phyloP scores from a whole-genome alignment of 1,139 yeast genomes.

The Saccharomyces hybrid region DNA sequence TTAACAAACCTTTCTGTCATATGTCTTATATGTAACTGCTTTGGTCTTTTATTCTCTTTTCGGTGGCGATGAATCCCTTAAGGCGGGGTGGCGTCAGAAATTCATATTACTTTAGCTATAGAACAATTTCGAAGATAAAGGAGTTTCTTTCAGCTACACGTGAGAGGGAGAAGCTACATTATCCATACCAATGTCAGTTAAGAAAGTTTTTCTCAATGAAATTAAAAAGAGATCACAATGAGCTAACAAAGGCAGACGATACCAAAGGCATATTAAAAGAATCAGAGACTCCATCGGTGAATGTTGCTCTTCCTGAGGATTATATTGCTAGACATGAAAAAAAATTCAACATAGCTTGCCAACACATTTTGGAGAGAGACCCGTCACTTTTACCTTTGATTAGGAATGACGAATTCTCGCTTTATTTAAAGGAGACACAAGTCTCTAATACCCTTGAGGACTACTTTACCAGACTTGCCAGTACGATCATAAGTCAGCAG shows the following conservation, averaged over 20 bases:
- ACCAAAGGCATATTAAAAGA: not conserved
- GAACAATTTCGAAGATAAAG: not conserved
- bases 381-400: slow-evolving; percentile 37
- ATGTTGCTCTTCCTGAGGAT: slow-evolving; percentile 30
- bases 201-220: not conserved
- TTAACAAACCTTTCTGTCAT: not conserved
- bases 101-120: not conserved
- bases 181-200: too few relatives aligned
- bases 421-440: slow-evolving; percentile 19
- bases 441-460: slow-evolving; percentile 21
- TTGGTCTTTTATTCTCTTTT: not conserved
- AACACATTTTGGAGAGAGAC: slow-evolving; percentile 38
- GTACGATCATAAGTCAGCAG: slow-evolving; percentile 68
- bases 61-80: not conserved
- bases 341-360: slow-evolving; percentile 40
- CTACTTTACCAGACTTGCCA: slow-evolving; percentile 39
- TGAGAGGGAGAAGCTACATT: not conserved
- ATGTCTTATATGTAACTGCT: not conserved
- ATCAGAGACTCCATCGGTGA: not conserved
- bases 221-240: not conserved
- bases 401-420: slow-evolving; percentile 20
- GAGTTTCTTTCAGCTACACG: not conserved
- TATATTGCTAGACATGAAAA: slow-evolving; percentile 40
- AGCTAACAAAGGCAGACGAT: not conserved
- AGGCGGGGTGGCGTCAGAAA: not conserved